These are phyloP conservation scores for Phytophthora brassicae DNA, from an alignment of 352 stramenopile genomes.

Conservation along the genomic window DNA sequence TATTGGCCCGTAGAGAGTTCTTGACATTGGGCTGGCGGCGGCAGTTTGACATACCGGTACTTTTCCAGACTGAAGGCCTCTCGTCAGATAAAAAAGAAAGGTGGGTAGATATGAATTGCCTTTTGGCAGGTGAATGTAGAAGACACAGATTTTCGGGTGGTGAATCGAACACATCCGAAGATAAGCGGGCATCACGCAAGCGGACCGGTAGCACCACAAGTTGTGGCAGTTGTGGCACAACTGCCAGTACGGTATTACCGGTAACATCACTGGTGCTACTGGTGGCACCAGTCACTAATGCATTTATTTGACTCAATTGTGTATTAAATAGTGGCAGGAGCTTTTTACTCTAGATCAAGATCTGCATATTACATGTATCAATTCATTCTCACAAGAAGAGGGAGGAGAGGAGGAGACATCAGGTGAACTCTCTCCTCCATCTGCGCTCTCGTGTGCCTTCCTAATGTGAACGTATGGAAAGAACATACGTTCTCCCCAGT, in stretches of 20 bases:
- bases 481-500: no score
- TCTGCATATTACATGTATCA: no score
- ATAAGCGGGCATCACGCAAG: conserved; percentile 7
- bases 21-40: conserved; percentile 21
- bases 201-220: not conserved
- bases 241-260: no score
- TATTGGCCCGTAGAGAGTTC: conserved; percentile 5
- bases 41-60: conserved; percentile 29
- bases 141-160: conserved; percentile 6
- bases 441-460: not conserved
- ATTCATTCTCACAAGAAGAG: no score
- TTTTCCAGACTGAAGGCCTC: conserved; percentile 24
- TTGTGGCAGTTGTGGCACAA: no score
- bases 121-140: conserved; percentile 9
- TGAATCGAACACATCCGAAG: conserved; percentile 14
- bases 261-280: no score
- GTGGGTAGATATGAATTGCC: not conserved
- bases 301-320: no score
- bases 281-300: no score
- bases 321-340: no score
- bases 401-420: not conserved
- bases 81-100: no score
- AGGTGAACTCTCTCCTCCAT: conserved; percentile 14
- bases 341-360: no score
- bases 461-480: no score